Evolutionary conservation across 176 grass and related monocot species (phyloP).

Genomic region (Eleusine indica): DNA sequence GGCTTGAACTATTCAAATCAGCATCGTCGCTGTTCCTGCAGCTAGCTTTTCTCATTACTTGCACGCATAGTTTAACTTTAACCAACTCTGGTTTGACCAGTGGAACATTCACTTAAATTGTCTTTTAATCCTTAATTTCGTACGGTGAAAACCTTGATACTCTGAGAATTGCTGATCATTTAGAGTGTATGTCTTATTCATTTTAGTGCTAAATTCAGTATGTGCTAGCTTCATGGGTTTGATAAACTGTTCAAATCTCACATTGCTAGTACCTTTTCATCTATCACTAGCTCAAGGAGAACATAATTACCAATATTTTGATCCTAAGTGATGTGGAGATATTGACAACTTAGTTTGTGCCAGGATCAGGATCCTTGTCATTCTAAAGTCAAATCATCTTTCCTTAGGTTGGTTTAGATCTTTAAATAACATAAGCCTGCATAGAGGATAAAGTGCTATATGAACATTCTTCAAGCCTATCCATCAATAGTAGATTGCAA

Average conservation of each 20-base stretch:
- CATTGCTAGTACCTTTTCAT: not conserved
- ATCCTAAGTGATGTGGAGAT: slow-evolving; percentile 15
- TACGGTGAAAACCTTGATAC: not conserved
- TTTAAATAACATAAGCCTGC: slow-evolving; percentile 7
- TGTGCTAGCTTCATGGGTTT: slow-evolving; percentile 22
- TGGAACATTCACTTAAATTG: slow-evolving; percentile 18
- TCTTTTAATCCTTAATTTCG: slow-evolving; percentile 19
- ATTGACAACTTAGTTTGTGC: slow-evolving; percentile 25
- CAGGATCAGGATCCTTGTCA: slow-evolving; percentile 2
- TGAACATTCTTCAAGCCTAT: slow-evolving; percentile 23
- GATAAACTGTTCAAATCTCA: not conserved
- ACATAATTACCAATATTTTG: slow-evolving; percentile 11
- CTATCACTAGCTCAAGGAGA: slow-evolving; percentile 15
- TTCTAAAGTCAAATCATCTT: not conserved
- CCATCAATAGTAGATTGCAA: not conserved
- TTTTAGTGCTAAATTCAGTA: slow-evolving; percentile 17
- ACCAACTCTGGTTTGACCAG: slow-evolving; percentile 34
- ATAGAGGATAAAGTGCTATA: not conserved
- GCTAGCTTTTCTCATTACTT: slow-evolving; percentile 32
- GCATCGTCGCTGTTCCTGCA: not conserved
- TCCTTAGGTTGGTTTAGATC: not conserved
- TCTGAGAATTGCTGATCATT: slow-evolving; percentile 6
- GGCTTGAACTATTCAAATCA: slow-evolving; percentile 19
- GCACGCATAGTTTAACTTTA: slow-evolving; percentile 33
- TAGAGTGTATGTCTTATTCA: not conserved